These are phyloP conservation scores for Ophiocordyceps camponoti-rufipedis DNA, from an alignment of 2,329 filamentous ascomycete species.

Conservation along the genomic window DNA sequence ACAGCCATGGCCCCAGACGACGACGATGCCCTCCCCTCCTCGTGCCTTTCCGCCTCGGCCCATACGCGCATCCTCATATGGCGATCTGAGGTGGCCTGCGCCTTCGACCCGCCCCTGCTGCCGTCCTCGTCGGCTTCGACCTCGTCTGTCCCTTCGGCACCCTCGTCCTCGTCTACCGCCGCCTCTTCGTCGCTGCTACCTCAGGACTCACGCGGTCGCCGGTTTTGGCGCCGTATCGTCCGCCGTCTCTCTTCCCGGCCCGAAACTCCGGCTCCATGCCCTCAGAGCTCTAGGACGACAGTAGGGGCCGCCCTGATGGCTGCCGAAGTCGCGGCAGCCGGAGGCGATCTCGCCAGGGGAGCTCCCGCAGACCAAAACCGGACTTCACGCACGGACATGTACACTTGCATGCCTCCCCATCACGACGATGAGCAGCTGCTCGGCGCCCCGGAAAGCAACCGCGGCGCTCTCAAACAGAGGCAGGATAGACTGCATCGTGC, in stretches of 20 bases:
- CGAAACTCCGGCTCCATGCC: not conserved
- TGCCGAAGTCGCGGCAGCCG: not conserved
- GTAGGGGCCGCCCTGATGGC: not conserved
- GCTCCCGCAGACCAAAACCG: slow-evolving; percentile 1
- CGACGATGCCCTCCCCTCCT: slow-evolving; percentile 3
- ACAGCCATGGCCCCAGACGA: not conserved
- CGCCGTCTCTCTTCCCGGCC: slow-evolving; percentile 6
- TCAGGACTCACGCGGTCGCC: slow-evolving; percentile 10
- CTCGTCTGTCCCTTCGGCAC: slow-evolving; percentile 8
- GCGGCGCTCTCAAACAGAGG: slow-evolving; percentile 14
- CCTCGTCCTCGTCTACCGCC: slow-evolving; percentile 9
- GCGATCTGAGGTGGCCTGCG: slow-evolving; percentile 27
- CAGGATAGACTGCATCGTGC: slow-evolving; percentile 22
- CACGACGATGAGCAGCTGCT: slow-evolving; percentile 6
- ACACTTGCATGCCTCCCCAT: slow-evolving; percentile 7
- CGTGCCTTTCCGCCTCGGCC: slow-evolving; percentile 13
- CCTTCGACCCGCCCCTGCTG: slow-evolving; percentile 9
- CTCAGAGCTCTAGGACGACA: not conserved
- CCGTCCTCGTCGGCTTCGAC: slow-evolving; percentile 10
- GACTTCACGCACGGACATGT: slow-evolving; percentile 17
- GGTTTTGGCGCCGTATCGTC: slow-evolving; percentile 7
- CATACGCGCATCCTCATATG: slow-evolving; percentile 28
- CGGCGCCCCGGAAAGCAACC: slow-evolving; percentile 9
- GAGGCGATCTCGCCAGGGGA: not conserved
- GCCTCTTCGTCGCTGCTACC: slow-evolving; percentile 10